Base-by-base conservation (phyloP, 192 early-diverging fungal genomes). In the Mortierella alpina region DNA sequence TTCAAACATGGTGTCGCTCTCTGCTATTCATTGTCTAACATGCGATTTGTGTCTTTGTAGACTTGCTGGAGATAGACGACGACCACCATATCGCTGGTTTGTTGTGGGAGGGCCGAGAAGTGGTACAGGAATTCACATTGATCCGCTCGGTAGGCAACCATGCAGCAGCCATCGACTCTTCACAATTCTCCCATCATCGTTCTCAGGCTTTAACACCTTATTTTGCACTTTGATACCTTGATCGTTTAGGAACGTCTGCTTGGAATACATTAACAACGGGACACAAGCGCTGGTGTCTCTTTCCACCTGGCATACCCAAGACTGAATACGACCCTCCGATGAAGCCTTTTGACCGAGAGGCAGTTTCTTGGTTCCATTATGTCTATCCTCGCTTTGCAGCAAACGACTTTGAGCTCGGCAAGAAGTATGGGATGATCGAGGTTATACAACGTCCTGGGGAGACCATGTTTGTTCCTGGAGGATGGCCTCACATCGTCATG, bases 391-490 rank as follows among this genome's bases (percentile, higher is more conserved):
- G 86, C 11, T 84, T 87, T 50, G 76, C 81, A 18, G 75, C 78
- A 10, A 72, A 82, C 51, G 67, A 67, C 15, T 72, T 73, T 58
- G 88, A 87, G 31, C 72, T 94, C 15, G 91, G 86, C 22, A 83
- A 90, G 55, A 69, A 85, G 58, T 82, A 89, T n/a, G 92, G 90
- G 2, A 91, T 94, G 87, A 68, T 93, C 4, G 84, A 93, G 51
- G 84, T 91, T 13, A 63, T 92, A 52, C 94, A 95, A 68, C 62
- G 82, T 42, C 93, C 94, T 7, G 92, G 92, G 0, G 93, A 95
- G 79, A 94, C 90, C 20, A 89, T 95, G 49, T 94, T 92, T 84
- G 93, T 95, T 0, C 94, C 94, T 15, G 91, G 92, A 42, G 94
- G 92, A 1, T 94, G 94, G 94, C 81, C 84, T 11, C 93, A 93